Evolutionary conservation across 106 monocot species (phyloP), one percentile per base, ranked within the genome.

Genomic region (Apostasia ramifera): DNA sequence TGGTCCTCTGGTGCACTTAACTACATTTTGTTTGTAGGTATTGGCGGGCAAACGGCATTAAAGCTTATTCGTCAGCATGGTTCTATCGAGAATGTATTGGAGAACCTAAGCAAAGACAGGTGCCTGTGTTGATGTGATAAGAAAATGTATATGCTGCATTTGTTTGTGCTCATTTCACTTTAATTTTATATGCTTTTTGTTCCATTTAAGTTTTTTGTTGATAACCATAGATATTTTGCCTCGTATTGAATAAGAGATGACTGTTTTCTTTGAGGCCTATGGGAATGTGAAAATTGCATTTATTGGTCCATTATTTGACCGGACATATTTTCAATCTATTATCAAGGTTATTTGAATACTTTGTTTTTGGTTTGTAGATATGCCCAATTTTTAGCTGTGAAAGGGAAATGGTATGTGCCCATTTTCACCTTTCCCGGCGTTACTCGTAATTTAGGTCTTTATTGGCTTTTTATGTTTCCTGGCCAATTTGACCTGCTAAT

Each of bases 81-180:
- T 80, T 83, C 75, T 40, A 89, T 97, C 61, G 97, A 97, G 75
- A 80, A 69, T 50, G 83, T 92, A 4, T 53, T 97, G 72, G 92
- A 97, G 75, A 92, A 97, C 68, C 87, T 92, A 63, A 92, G 85
- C 78, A 89, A 77, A 78, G 92, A 92, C 80, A 97, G 97, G 97
- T 97, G 60, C 15, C 38, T 68, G 8, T 48, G 26, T 8, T 7
- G 26, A 62, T 44, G 45, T 62, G 62, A 44, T 45, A 44, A 8
- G 43, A 44, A 62, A 44, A 5, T 62, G 9, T 14, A 4, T 44
- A 12, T 62, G 59, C 42, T 44, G 12, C 13, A 10, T 62, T 39
- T 44, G 44, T 45, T n/a, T 62, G 43, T 11, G 42, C 26, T 26
- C 26, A 26, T 26, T 26, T 61, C 43, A 9, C 8, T 61, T 61